These are phyloP conservation scores for Suillus paluster DNA, from an alignment of 768 basidiomycete genomes.

Conservation along the genomic window DNA sequence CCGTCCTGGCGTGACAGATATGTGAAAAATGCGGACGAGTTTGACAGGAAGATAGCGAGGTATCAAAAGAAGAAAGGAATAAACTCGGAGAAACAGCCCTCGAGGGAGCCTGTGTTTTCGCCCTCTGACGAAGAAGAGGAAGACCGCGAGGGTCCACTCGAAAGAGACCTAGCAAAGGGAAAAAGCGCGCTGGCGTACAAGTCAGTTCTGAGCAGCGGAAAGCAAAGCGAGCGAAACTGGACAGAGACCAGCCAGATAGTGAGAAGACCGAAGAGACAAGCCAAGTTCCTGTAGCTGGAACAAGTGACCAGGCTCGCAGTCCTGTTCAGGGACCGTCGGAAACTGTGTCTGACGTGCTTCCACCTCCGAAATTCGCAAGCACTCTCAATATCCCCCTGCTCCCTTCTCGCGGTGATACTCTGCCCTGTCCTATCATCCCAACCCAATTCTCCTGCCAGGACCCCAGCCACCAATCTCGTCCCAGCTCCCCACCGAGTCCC, in stretches of 20 bases:
- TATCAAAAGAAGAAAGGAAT: conserved; percentile 42
- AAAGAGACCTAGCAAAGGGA: neutral
- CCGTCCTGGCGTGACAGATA: conserved; percentile 72
- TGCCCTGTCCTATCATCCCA: conserved; percentile 10
- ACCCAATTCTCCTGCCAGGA: neutral
- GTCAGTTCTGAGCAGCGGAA: neutral
- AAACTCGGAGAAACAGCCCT: neutral
- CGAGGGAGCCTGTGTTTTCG: conserved; percentile 1
- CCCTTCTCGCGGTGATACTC: conserved; percentile 1
- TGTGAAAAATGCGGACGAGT: conserved; percentile 44
- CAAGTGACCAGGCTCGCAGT: neutral
- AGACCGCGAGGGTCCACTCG: neutral
- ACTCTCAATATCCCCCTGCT: neutral
- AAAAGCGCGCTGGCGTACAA: neutral
- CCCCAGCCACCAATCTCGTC: neutral
- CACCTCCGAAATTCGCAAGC: neutral
- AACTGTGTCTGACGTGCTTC: neutral
- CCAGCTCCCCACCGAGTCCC: neutral
- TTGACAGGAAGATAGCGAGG: conserved; percentile 46
- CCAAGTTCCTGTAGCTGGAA: neutral
- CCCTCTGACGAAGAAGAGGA: neutral
- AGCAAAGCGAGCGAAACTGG: conserved; percentile 6
- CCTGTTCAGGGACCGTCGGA: neutral
- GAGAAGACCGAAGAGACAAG: neutral
- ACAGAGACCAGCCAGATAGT: neutral